Evolutionary conservation across 2,329 filamentous ascomycete species (phyloP).

Genomic region (Mollisiaceae sp.): DNA sequence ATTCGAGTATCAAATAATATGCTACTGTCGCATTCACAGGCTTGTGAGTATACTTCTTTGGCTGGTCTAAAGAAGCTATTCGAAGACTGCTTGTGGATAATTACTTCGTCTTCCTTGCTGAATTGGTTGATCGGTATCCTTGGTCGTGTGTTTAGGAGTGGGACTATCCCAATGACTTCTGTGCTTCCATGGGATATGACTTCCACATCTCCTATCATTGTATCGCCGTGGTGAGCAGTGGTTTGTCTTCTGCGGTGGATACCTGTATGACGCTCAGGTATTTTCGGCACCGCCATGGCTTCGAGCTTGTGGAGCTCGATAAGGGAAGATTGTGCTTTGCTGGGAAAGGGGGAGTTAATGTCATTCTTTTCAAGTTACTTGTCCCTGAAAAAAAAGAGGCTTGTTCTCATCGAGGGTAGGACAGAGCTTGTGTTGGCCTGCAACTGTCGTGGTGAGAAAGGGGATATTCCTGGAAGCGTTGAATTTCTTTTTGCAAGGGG

Average conservation of each 20-base stretch:
- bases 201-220: background rate
- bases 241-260: background rate
- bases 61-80: conserved; percentile 52
- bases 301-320: background rate
- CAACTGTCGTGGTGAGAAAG: background rate
- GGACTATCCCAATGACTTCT: background rate
- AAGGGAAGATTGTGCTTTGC: background rate
- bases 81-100: conserved; percentile 50
- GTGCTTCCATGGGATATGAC: background rate
- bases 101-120: conserved; percentile 9
- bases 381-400: background rate
- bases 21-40: conserved; percentile 47
- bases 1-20: conserved; percentile 54
- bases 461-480: background rate
- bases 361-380: background rate
- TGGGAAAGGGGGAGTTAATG: background rate
- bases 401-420: background rate
- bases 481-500: background rate
- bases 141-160: background rate
- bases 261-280: background rate
- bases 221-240: background rate
- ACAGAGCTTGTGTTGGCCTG: background rate
- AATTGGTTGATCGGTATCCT: conserved; percentile 3
- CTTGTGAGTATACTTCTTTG: conserved; percentile 48
- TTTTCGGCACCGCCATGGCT: background rate